phyloP scores from a whole-genome alignment of 768 basidiomycete species.

The Boletus subcaerulescens region DNA sequence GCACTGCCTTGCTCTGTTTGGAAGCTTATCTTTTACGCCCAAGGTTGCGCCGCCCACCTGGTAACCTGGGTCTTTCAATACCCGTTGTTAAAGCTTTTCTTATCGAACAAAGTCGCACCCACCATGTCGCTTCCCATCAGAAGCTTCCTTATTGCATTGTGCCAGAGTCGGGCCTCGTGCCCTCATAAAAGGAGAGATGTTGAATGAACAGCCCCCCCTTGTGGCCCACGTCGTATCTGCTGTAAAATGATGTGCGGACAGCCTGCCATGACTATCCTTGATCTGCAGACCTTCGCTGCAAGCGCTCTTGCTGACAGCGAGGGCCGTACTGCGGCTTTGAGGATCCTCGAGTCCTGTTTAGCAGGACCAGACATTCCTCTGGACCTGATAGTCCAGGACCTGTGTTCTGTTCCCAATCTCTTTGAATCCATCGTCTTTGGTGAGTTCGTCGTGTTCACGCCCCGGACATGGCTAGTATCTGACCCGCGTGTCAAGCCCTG shows the following conservation, averaged over 20 bases:
- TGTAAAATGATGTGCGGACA: background rate
- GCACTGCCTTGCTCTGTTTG: background rate
- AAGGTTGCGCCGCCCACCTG: background rate
- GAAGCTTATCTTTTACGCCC: background rate
- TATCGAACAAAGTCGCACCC: background rate
- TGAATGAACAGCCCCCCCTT: background rate
- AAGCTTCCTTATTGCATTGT: background rate
- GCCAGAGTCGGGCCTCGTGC: background rate
- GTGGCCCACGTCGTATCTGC: background rate
- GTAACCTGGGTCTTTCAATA: background rate
- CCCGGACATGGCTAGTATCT: background rate
- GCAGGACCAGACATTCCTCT: slow-evolving; percentile 17
- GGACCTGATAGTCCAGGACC: slow-evolving; percentile 25
- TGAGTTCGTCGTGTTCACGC: slow-evolving; percentile 1
- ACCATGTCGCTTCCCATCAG: slow-evolving; percentile 3
- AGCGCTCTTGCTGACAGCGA: slow-evolving; percentile 16
- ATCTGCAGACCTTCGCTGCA: slow-evolving; percentile 18
- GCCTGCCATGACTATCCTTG: slow-evolving; percentile 5
- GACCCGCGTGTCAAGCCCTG: slow-evolving; percentile 9
- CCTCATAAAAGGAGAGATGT: background rate
- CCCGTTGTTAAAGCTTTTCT: background rate
- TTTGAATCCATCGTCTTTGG: slow-evolving; percentile 33
- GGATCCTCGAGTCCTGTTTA: slow-evolving; percentile 25
- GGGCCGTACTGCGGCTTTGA: slow-evolving; percentile 15
- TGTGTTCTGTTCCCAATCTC: slow-evolving; percentile 25